Base-by-base conservation (phyloP, 2,329 filamentous ascomycete species). In the Diaporthe destruens region DNA sequence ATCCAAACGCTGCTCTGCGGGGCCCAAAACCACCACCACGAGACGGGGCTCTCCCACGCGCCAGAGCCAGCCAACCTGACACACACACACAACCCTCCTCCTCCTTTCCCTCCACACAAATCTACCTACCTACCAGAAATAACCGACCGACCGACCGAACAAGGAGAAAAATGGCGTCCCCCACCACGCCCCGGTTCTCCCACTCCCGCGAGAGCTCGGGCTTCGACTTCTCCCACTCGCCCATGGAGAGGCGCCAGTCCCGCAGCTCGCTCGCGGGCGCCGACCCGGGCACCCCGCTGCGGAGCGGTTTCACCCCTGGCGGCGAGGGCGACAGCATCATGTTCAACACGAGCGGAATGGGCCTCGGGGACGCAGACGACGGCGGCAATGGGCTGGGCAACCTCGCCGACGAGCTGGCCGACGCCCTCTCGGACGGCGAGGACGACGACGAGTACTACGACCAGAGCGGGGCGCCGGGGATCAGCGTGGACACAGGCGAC, bases 361-460 rank as follows among this genome's bases (percentile, higher is more conserved):
- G 81, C 49, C 49, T 73, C n/a, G 81, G 81, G 3, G 84, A 81
- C 66, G 80, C 81, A 57, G 82, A 80, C 32, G 80, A 81, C 32
- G 80, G 80, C 3, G 84, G 83, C 65, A 89, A 89, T 74, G 91
- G 92, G 11, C 84, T 94, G 75, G 94, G 93, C 42, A 95, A 94
- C 77, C 82, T 96, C 63, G 94, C 94, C 1, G 94, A 96, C 81
- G 94, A 96, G 81, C 84, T 96, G 61, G 94, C 92, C 1, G 93
- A 93, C 78, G 91, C 91, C 5, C 90, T 93, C 44, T 92, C 90
- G 11, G 89, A 88, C 71, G 90, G 89, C 53, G 90, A 91, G 51
- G 86, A 85, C n/a, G 29, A 85, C n/a, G 29, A 29, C 2, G 87
- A 87, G 25, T 86, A 87, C 44, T 85, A 86, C 65, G 83, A 83